Percentiles rank a stretch among this genome's conserved stretches.
Conservation (phyloP, 1,284 basidiomycete species). For the Chondrostereum purpureum region DNA sequence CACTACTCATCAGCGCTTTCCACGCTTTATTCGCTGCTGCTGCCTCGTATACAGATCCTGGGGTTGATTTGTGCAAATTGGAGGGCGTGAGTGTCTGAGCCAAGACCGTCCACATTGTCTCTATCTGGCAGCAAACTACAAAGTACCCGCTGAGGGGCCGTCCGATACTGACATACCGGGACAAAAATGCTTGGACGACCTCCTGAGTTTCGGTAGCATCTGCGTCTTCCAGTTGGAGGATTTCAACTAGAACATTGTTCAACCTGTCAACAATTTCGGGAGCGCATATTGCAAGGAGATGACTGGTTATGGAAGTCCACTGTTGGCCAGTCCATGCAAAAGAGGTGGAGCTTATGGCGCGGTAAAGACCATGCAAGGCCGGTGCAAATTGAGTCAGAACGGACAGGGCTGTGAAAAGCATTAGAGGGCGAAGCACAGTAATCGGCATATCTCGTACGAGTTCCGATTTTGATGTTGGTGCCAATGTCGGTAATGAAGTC, state of each 20-base stretch:
- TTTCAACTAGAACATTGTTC: conserved; percentile 59
- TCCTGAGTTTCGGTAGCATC: conserved; percentile 40
- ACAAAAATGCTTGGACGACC: conserved; percentile 67
- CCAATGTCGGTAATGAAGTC: conserved; percentile 55
- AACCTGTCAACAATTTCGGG: conserved; percentile 58
- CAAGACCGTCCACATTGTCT: conserved; percentile 77
- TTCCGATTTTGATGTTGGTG: conserved; percentile 44
- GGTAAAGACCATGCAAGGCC: conserved; percentile 80
- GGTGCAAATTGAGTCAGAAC: conserved; percentile 75
- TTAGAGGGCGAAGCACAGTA: background rate
- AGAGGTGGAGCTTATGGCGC: conserved; percentile 73
- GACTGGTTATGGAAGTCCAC: conserved; percentile 54
- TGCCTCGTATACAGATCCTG: conserved; percentile 49
- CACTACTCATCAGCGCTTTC: conserved; percentile 55
- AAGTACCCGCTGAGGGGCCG: conserved; percentile 85
- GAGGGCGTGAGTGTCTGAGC: conserved; percentile 66
- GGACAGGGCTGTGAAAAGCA: conserved; percentile 45
- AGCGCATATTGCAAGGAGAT: conserved; percentile 53
- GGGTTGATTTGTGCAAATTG: conserved; percentile 20
- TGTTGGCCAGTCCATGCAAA: conserved; percentile 70
- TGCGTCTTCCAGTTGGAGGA: conserved; percentile 47
- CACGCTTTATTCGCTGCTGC: conserved; percentile 79
- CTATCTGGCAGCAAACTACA: conserved; percentile 78
- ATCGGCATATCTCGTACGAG: conserved; percentile 37
- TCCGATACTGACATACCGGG: conserved; percentile 69